Evolutionary conservation across 2,329 filamentous ascomycete species (phyloP), one percentile per base, ranked within the genome.

Genomic region (Trichothecium roseum): DNA sequence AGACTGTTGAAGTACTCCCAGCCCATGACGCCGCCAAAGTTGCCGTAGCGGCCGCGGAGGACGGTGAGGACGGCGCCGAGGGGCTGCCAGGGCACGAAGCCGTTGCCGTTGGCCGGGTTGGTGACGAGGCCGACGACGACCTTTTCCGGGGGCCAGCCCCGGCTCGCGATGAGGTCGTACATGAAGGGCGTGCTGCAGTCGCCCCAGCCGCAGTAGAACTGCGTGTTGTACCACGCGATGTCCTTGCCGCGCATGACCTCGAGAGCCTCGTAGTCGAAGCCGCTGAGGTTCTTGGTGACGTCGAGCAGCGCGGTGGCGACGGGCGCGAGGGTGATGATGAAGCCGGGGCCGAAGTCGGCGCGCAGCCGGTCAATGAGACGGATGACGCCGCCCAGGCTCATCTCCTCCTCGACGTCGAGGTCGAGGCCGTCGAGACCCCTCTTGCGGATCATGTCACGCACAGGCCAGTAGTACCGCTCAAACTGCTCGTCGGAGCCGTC

Each of bases 131-230:
- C 88, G 37, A 88, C 64, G 8, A 94, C 84, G 3, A 95, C 66
- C 50, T 81, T 83, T 15, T 74, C 61, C 0, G 84, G 69, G 3
- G 72, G 64, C 79, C 84, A 94, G 8, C 86, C 86, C 30, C 69
- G 64, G 12, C 64, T 61, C 8, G 75, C 45, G 35, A 75, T 66
- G 34, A 55, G 45, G 37, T 73, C 64, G 49, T 72, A 78, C 52
- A 66, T 62, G 28, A 52, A 37, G 0, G 68, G 57, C 18, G 50
- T 63, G 31, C 48, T 55, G 40, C 68, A 60, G 44, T 68, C 66
- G 8, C 85, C 85, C 79, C 85, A 95, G 2, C 86, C 86, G 51
- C 84, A 91, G 66, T 95, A 95, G 58, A 94, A 94, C 52, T 95
- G 88, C 5, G 81, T 70, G 52, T 94, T 94, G 56, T 94, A 94